phyloP scores from a whole-genome alignment of 176 grass and related monocot genomes.

The Eragrostis nindensis region DNA sequence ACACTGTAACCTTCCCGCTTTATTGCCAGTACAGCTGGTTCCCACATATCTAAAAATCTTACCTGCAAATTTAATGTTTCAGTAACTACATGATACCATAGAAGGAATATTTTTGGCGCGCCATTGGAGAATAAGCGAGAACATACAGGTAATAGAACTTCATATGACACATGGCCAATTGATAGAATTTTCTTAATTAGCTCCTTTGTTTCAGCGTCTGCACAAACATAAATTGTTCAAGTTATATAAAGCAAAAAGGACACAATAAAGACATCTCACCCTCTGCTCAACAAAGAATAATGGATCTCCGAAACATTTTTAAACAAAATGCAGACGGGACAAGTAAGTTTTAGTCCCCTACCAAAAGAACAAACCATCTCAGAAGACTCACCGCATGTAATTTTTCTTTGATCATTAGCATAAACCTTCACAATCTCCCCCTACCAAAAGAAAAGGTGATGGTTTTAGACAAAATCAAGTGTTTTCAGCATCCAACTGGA shows the following conservation, averaged over 20 bases:
- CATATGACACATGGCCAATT: constrained; percentile 71
- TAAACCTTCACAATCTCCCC: constrained; percentile 88
- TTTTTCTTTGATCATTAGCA: constrained; percentile 88
- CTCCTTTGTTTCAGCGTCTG: constrained; percentile 86
- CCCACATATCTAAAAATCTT: constrained; percentile 96
- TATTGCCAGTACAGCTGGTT: constrained; percentile 81
- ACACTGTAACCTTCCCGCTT: constrained; percentile 96
- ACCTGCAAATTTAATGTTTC: constrained; percentile 48
- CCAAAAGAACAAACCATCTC: constrained; percentile 23
- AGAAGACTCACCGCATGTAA: constrained; percentile 77
- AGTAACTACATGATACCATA: constrained; percentile 7
- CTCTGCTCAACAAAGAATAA: neutral
- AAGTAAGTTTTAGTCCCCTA: constrained; percentile 6
- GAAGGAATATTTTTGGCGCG: neutral
- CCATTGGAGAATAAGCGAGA: constrained; percentile 8
- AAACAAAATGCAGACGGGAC: neutral
- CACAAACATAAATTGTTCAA: constrained; percentile 21
- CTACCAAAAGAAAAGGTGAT: constrained; percentile 37
- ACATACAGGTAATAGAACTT: constrained; percentile 82
- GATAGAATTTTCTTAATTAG: constrained; percentile 83
- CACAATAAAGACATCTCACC: neutral
- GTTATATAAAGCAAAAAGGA: constrained; percentile 13
- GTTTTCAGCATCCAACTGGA: constrained; percentile 15
- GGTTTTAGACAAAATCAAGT: constrained; percentile 25
- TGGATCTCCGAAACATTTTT: constrained; percentile 8